Evolutionary conservation across 306 rosid species (phyloP).

Genomic region (Prosopis cineraria): DNA sequence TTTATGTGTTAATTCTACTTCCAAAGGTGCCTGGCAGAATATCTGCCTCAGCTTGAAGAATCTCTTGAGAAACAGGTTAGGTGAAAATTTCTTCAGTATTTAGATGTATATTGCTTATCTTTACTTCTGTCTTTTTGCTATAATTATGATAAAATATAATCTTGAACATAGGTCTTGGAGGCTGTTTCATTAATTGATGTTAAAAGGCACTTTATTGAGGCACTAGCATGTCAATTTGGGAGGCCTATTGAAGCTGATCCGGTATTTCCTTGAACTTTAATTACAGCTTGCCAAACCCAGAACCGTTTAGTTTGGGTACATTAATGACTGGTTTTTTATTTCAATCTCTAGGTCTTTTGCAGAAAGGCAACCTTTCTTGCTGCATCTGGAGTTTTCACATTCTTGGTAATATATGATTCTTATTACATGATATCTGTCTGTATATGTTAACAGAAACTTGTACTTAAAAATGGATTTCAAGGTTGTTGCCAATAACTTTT

Average conservation of each 20-base stretch:
- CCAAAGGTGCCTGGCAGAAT: constrained; percentile 94
- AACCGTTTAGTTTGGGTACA: constrained; percentile 28
- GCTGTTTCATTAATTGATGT: constrained; percentile 77
- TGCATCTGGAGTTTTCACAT: constrained; percentile 70
- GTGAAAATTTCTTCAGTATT: constrained; percentile 27
- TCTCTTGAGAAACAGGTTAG: constrained; percentile 87
- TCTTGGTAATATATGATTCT: constrained; percentile 63
- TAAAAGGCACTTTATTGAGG: constrained; percentile 85
- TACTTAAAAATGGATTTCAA: constrained; percentile 26
- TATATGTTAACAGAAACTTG: neutral
- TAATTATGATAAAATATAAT: constrained; percentile 14
- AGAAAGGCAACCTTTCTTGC: constrained; percentile 79
- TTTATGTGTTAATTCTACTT: constrained; percentile 34
- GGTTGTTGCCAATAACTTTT: constrained; percentile 2
- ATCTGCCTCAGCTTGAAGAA: constrained; percentile 90
- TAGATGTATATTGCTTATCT: constrained; percentile 18
- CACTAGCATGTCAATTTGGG: constrained; percentile 68
- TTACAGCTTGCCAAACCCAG: constrained; percentile 27
- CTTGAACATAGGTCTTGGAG: constrained; percentile 64
- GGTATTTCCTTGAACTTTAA: constrained; percentile 43
- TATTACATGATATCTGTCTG: neutral
- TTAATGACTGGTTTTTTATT: constrained; percentile 31
- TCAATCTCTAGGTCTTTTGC: constrained; percentile 73
- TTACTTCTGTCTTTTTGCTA: constrained; percentile 9
- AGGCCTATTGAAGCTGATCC: constrained; percentile 96